phyloP scores from a whole-genome alignment of 106 monocot genomes.

The Chionographis japonica region DNA sequence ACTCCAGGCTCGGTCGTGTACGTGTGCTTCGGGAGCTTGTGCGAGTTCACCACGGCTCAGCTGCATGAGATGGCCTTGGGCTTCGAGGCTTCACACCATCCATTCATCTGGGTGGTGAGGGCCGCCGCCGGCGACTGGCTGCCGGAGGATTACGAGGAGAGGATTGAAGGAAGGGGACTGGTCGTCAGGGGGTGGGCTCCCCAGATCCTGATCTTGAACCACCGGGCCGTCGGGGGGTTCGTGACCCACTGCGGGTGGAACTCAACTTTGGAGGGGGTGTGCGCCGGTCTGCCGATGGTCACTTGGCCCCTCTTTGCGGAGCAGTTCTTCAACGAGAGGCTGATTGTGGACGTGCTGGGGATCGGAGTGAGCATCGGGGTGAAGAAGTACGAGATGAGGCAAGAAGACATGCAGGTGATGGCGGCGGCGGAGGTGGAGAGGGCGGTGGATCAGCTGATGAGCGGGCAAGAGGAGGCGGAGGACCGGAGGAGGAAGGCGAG shows the following conservation, averaged over 20 bases:
- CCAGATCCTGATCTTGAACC: constrained; percentile 13
- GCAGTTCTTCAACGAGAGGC: constrained; percentile 10
- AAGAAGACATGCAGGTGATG: too few species aligned
- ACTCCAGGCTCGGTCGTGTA: constrained; percentile 10
- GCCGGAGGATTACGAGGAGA: constrained; percentile 2
- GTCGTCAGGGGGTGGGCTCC: constrained; percentile 11
- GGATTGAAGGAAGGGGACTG: background rate
- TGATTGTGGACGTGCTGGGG: constrained; percentile 9
- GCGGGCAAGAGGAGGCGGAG: too few species aligned
- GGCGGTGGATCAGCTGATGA: too few species aligned
- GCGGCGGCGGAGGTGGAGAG: too few species aligned
- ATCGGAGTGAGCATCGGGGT: constrained; percentile 1
- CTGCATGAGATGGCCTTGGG: constrained; percentile 13
- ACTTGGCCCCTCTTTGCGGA: constrained; percentile 15
- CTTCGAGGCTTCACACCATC: constrained; percentile 14
- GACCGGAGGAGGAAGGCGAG: too few species aligned
- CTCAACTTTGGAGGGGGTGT: constrained; percentile 25
- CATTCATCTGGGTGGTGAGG: constrained; percentile 24
- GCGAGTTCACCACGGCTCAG: constrained; percentile 1
- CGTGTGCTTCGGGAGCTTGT: constrained; percentile 22
- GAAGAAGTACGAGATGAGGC: too few species aligned
- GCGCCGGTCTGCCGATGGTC: constrained; percentile 11
- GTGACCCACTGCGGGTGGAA: constrained; percentile 39
- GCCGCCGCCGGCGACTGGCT: background rate
- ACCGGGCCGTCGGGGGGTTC: constrained; percentile 16